phyloP scores from a whole-genome alignment of 2,329 filamentous ascomycete genomes.

The Thelonectria blattea region DNA sequence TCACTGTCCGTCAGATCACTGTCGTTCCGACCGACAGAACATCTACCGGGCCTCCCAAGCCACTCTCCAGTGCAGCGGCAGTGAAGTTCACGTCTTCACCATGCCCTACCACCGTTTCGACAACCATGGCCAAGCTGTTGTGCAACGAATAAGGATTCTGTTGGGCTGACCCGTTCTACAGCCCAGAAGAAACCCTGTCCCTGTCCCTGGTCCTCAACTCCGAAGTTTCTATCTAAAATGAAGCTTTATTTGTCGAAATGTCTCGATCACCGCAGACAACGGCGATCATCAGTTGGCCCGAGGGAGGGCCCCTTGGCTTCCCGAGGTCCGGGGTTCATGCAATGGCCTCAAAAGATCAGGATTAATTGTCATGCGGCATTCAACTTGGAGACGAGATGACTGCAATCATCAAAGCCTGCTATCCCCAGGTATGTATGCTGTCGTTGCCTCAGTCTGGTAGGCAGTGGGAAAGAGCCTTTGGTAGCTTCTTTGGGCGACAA shows the following conservation, averaged over 20 bases:
- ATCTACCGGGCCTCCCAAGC: too few species aligned
- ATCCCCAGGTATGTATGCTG: too few species aligned
- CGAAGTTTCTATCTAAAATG: constrained; percentile 10
- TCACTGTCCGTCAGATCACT: too few species aligned
- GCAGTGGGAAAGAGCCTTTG: not conserved
- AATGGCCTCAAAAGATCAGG: too few species aligned
- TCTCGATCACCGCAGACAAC: constrained; percentile 17
- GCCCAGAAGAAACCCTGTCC: not conserved
- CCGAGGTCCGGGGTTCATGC: not conserved
- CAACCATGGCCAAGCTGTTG: not conserved
- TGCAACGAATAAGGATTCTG: not conserved
- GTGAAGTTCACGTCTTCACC: too few species aligned
- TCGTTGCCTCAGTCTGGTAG: too few species aligned
- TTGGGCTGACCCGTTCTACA: not conserved
- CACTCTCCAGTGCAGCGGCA: too few species aligned
- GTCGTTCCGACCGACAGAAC: too few species aligned
- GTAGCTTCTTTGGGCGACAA: not conserved
- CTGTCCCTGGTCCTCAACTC: not conserved
- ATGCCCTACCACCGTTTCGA: not conserved
- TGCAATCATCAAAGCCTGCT: too few species aligned
- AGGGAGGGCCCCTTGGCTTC: constrained; percentile 6
- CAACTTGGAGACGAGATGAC: too few species aligned
- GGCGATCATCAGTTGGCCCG: constrained; percentile 14
- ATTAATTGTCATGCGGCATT: too few species aligned
- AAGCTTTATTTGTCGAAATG: constrained; percentile 12